Base-by-base conservation (phyloP, 2,329 filamentous ascomycete genomes). In the Ophiostoma sp. region DNA sequence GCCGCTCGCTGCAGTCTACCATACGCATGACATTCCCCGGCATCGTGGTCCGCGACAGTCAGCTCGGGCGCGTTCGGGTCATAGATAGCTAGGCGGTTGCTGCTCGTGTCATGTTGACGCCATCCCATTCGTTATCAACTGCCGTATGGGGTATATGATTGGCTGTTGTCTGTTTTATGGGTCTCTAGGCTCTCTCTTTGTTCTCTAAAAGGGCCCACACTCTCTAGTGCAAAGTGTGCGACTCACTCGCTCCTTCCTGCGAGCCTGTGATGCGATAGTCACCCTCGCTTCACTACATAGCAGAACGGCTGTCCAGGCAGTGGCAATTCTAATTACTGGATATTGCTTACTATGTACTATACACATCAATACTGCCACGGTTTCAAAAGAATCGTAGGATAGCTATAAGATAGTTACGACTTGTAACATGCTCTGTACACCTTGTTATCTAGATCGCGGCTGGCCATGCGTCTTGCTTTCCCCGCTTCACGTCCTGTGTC, bases 91-190 rank as follows among this genome's bases (percentile, higher is more conserved):
- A 31, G 23, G n/a, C 33, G 54, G 23, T 60, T 20, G 11, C 64
- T n/a, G n/a, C 80, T 77, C 80, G 80, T 82, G 80, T 78, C 72
- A 74, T 72, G 69, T 78, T 74, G 74, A 76, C 75, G 77, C 72
- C 75, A 73, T 79, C 76, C 76, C 75, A 81, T 82, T 82, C 79
- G 80, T 73, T 76, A 72, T 74, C 70, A 66, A 27, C 31, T 15
- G 60, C 33, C 8, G 33, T 7, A 13, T 20, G 6, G 1, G 35
- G 27, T 10, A 68, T 48, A 48, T 71, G 65, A 71, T 71, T 72
- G 68, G 71, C 41, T 13, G 57, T 4, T 1, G 13, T 17, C 4
- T 62, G 57, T 6, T 33, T 62, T 62, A 1, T 62, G 57, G 27
- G 27, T 33, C 57, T 10, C 15, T 5, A 57, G 11, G n/a, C 52